phyloP scores from a whole-genome alignment of 805 yeast genomes.

The Starmera amethionina region DNA sequence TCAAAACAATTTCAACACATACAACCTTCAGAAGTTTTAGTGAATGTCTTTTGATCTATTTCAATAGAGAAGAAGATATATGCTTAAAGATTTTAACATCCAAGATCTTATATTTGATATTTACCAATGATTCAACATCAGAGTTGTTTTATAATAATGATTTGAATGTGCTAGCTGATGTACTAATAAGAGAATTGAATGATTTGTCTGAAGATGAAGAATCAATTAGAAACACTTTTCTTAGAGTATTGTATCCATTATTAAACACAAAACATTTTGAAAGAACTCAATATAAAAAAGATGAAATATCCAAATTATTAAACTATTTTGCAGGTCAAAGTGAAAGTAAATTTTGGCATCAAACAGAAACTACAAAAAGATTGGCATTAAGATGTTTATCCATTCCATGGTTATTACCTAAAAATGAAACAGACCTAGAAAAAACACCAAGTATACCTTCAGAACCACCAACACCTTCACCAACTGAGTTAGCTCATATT shows the following conservation, averaged over 20 bases:
- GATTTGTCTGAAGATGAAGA: slow-evolving; percentile 55
- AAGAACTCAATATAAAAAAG: slow-evolving; percentile 45
- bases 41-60: slow-evolving; percentile 60
- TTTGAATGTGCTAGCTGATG: slow-evolving; percentile 73
- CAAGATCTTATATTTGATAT: slow-evolving; percentile 65
- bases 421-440: slow-evolving; percentile 1
- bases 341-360: slow-evolving; percentile 23
- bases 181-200: slow-evolving; percentile 68
- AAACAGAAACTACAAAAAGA: slow-evolving; percentile 28
- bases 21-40: slow-evolving; percentile 43
- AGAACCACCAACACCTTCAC: slow-evolving; percentile 1
- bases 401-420: slow-evolving; percentile 21
- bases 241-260: slow-evolving; percentile 67
- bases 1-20: slow-evolving; percentile 38
- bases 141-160: slow-evolving; percentile 77
- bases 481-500: slow-evolving; percentile 4
- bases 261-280: slow-evolving; percentile 55
- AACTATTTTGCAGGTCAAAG: slow-evolving; percentile 30
- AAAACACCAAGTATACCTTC: neutral
- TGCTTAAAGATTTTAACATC: slow-evolving; percentile 69
- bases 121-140: slow-evolving; percentile 49
- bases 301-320: slow-evolving; percentile 42
- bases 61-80: slow-evolving; percentile 68
- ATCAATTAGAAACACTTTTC: slow-evolving; percentile 53
- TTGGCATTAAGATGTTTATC: slow-evolving; percentile 24